A percentile compares a stretch with the other conserved stretches of the same genome.
phyloP scores from a whole-genome alignment of 1,139 yeast genomes.

The Nadsonia commutata region DNA sequence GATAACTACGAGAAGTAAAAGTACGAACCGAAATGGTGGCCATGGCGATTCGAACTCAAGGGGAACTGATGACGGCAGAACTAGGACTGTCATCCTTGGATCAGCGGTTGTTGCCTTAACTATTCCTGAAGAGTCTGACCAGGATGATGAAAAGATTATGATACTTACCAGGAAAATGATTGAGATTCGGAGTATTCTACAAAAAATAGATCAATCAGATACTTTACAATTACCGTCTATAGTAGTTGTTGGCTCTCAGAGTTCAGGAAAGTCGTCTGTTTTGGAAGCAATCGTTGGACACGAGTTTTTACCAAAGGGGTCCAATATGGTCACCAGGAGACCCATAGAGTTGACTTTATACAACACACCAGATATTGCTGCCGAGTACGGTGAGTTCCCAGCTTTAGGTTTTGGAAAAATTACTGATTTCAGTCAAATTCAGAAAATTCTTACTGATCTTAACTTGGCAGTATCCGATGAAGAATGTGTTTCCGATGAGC shows the following conservation, averaged over 20 bases:
- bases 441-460: constrained; percentile 66
- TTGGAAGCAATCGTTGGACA: constrained; percentile 89
- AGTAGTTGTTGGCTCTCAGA: constrained; percentile 94
- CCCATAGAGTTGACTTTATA: constrained; percentile 88
- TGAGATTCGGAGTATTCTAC: constrained; percentile 70
- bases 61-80: constrained; percentile 17
- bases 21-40: constrained; percentile 5
- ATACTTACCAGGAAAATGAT: constrained; percentile 90
- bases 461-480: constrained; percentile 82
- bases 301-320: constrained; percentile 86
- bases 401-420: constrained; percentile 68
- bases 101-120: constrained; percentile 24
- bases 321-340: constrained; percentile 89
- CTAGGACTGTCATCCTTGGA: constrained; percentile 17
- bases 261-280: constrained; percentile 92
- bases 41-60: constrained; percentile 14
- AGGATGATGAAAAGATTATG: constrained; percentile 38
- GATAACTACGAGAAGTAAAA: too few relatives aligned
- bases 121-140: constrained; percentile 20
- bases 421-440: constrained; percentile 80
- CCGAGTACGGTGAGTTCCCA: constrained; percentile 89
- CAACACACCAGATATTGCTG: constrained; percentile 68
- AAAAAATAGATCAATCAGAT: constrained; percentile 64
- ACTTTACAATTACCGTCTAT: constrained; percentile 79
- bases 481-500: constrained; percentile 81